These are phyloP conservation scores for Hypoxylon trugodes DNA, from an alignment of 495 filamentous ascomycete species.

Conservation along the genomic window DNA sequence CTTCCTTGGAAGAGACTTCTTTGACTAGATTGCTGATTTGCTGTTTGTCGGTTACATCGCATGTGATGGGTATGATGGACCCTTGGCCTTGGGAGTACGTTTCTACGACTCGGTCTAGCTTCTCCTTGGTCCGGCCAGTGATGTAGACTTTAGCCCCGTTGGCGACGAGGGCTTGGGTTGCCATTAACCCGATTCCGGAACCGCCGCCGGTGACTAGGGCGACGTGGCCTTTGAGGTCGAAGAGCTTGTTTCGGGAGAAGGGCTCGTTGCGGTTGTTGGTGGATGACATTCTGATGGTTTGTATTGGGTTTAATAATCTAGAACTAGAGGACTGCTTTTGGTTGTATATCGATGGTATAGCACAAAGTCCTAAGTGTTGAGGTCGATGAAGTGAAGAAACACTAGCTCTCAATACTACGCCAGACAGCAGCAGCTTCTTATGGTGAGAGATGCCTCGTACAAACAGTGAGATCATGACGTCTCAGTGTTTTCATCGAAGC, in stretches of 20 bases:
- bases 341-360: background rate
- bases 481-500: conserved; percentile 19
- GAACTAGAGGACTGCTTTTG: background rate
- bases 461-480: conserved; percentile 42
- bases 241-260: conserved; percentile 63
- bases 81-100: conserved; percentile 44
- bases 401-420: conserved; percentile 3
- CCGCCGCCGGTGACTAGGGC: conserved; percentile 69
- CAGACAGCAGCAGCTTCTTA: conserved; percentile 18
- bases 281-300: conserved; percentile 54
- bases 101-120: conserved; percentile 45
- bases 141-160: conserved; percentile 89
- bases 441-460: conserved; percentile 17
- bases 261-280: conserved; percentile 53
- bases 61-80: conserved; percentile 47
- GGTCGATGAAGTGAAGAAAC: conserved; percentile 4
- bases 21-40: conserved; percentile 70
- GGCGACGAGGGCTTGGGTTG: conserved; percentile 76
- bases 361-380: background rate
- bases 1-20: conserved; percentile 67
- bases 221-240: conserved; percentile 68
- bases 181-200: conserved; percentile 79
- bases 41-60: conserved; percentile 47
- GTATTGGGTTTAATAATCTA: conserved; percentile 7
- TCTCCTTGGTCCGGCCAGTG: conserved; percentile 71